Base-by-base conservation (phyloP, 352 stramenopile genomes). In the Pythium phragmitis region DNA sequence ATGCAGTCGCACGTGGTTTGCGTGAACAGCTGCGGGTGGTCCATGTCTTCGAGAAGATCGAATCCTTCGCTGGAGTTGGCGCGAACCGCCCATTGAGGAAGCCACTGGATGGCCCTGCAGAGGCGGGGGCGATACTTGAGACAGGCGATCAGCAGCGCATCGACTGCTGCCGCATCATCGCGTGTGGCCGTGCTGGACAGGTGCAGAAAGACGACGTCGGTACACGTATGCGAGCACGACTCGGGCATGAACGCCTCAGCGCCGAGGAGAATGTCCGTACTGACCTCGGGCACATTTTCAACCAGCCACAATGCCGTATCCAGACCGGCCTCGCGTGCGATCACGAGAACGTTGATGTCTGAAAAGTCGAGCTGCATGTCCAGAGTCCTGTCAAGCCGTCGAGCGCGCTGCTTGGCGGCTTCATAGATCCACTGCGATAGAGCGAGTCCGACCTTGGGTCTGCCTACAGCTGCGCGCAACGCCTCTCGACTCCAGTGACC, bases 251-350 rank as follows among this genome's bases (percentile, higher is more conserved):
- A 55, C 30, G 16, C 49, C 4, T 43, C 28, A 5, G 26, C 5
- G 28, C 49, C 30, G 7, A 43, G 5, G 7, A 42, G 19, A 14
- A 26, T 26, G 49, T 23, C 7, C 30, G 13, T 21, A 13, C 13
- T 7, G 28, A 55, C 14, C 16, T 39, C 49, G 1, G 49, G 49
- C 13, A 55, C 14, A n/a, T 11, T 23, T 28, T 55, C 28, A 11
- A 55, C 28, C 21, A 55, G 49, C 49, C 49, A 55, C 28, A 42
- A 14, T 4, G 49, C 49, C 13, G 49, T 55, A 26, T 19, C 49
- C 28, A 55, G 8, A 17, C 49, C 26, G 1, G 14, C 16, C 6
- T 55, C 49, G 7, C 5, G 28, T 7, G 49, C 49, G 28, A 55
- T 14, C 30, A 19, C 34, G 33, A 55, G 42, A 4, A 55, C 30